Evolutionary conservation across 768 basidiomycete genomes (phyloP).

Genomic region (Pilatotrama ljubarskyi): DNA sequence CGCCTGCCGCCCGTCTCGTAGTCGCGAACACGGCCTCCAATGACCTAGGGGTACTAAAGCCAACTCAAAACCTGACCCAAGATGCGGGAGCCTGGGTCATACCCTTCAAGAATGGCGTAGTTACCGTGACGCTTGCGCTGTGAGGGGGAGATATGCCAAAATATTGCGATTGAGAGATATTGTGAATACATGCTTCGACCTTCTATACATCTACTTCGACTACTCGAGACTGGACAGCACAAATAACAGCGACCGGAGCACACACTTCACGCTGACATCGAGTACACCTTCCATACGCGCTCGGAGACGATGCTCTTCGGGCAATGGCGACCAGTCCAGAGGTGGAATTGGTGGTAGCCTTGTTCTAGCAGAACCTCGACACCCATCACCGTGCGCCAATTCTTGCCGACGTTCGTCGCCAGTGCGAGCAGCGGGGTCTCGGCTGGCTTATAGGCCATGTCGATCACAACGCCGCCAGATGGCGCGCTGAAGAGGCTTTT

Average conservation of each 20-base stretch:
- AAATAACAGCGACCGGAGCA: background rate
- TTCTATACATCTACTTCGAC: background rate
- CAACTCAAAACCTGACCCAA: slow-evolving; percentile 36
- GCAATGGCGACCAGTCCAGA: slow-evolving; percentile 74
- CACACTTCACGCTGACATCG: slow-evolving; percentile 1
- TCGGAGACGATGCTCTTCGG: slow-evolving; percentile 49
- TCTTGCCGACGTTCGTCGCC: slow-evolving; percentile 48
- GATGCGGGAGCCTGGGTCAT: slow-evolving; percentile 51
- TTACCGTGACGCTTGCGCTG: slow-evolving; percentile 22
- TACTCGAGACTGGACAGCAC: background rate
- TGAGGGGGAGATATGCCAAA: background rate
- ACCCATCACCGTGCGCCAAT: slow-evolving; percentile 77
- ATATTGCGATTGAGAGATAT: background rate
- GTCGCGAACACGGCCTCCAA: slow-evolving; percentile 41
- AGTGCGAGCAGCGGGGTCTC: slow-evolving; percentile 77
- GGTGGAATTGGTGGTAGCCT: slow-evolving; percentile 80
- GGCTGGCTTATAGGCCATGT: slow-evolving; percentile 93
- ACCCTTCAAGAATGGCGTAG: slow-evolving; percentile 43
- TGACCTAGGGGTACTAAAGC: slow-evolving; percentile 42
- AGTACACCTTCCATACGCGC: slow-evolving; percentile 51
- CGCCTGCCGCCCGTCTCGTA: slow-evolving; percentile 47
- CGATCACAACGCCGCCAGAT: slow-evolving; percentile 77
- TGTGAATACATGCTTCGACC: background rate
- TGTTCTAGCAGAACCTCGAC: slow-evolving; percentile 87
- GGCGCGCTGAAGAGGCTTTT: slow-evolving; percentile 54